Conservation (phyloP, 2,329 filamentous ascomycete species). For the Colletotrichum sp. region DNA sequence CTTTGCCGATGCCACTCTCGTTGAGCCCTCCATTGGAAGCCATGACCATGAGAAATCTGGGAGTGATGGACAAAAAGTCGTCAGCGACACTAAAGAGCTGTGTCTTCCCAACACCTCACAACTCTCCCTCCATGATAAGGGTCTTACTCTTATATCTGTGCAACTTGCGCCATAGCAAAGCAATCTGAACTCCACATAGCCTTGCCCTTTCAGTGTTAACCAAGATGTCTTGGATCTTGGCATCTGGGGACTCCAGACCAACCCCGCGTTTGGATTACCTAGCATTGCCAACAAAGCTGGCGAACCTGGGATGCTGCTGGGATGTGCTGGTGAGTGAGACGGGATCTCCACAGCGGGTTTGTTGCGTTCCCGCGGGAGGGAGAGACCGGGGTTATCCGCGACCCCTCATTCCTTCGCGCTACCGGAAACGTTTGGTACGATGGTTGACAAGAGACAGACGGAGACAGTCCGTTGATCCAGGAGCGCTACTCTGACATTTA, state of each 20-base stretch:
- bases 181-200: not conserved
- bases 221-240: not conserved
- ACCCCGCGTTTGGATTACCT: not conserved
- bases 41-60: not conserved
- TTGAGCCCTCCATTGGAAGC: not conserved
- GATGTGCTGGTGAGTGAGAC: not conserved
- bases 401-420: not conserved
- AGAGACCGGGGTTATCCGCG: not conserved
- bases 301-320: not conserved
- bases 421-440: not conserved
- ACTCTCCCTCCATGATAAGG: not conserved
- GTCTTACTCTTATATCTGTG: not conserved
- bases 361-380: not conserved
- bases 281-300: not conserved
- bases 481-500: not conserved
- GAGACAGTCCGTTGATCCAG: not conserved
- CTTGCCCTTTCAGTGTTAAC: not conserved
- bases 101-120: not conserved
- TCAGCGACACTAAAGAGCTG: not conserved
- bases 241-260: constrained; percentile 14
- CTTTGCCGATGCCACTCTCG: not conserved
- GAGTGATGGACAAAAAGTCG: too few relatives aligned
- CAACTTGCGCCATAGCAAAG: not conserved
- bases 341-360: not conserved
- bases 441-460: not conserved